Evolutionary conservation across 192 early-diverging fungal genomes (phyloP), one percentile per base, ranked within the genome.

Genomic region (Coemansia sp.): DNA sequence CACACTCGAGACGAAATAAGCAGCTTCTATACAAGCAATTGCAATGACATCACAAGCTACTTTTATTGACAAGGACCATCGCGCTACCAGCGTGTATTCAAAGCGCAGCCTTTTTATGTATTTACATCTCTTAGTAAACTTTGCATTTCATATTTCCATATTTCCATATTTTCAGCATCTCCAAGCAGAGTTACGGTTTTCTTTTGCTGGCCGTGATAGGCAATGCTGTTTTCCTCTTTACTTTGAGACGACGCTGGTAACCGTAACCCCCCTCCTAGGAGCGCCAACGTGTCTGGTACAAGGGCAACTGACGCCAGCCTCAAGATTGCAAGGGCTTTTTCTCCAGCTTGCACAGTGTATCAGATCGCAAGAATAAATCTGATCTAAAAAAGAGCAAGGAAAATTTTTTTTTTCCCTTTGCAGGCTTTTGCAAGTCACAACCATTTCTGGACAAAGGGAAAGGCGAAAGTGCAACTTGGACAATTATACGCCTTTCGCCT

Each of bases 11-110:
- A 75, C 41, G 38, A 48, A 5, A 23, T 69, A 36, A 51, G 59
- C 44, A 73, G 58, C 74, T 68, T 73, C 34, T 82, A 76, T 36
- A 45, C 69, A 1, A 34, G 46, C 65, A 62, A 65, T 23, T 44
- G 60, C 59, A 62, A 74, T 53, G 77, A 80, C 35, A 46, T 80
- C 18, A 68, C 72, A 2, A 72, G 66, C 59, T 80, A 80, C 66
- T 80, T 65, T 43, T 70, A 67, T 52, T 73, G 57, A 59, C 51
- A 11, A 30, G 1, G 30, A 2, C 30, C 30, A 30, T 30, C 51
- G 10, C 23, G 23, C 1, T 9, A 6, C 20, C 2, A 14, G 23
- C 6, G 8, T 7, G 7, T 2, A 9, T 26, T 26, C 24, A 53
- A 26, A 4, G 11, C 23, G 23, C 1, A 24, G 23, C 21, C 7